Evolutionary conservation across 116 monocot genomes (phyloP).

Genomic region (Posidonia oceanica): DNA sequence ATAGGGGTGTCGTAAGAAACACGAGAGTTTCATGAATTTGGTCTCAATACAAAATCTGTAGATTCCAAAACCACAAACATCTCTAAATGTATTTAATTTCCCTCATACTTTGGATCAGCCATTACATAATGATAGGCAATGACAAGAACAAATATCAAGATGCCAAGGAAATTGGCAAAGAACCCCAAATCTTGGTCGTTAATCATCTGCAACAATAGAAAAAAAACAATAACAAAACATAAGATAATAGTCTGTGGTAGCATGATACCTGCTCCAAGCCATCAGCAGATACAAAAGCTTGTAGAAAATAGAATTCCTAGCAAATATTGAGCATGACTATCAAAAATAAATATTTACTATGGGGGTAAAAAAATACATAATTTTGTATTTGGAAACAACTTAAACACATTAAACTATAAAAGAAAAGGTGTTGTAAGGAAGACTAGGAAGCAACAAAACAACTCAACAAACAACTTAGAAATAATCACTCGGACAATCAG

Average conservation of each 20-base stretch:
- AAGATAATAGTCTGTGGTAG: background rate
- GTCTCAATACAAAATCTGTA: background rate
- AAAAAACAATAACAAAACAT: background rate
- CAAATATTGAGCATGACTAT: too few relatives aligned
- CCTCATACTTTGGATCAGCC: constrained; percentile 60
- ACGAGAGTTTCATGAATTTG: too few relatives aligned
- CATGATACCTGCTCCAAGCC: background rate
- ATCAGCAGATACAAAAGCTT: background rate
- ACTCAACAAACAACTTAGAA: too few relatives aligned
- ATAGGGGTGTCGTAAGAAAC: too few relatives aligned
- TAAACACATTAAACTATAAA: too few relatives aligned
- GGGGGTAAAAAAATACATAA: too few relatives aligned
- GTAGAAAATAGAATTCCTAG: background rate
- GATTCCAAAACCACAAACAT: background rate
- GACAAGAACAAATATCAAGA: constrained; percentile 75
- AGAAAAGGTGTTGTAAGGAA: too few relatives aligned
- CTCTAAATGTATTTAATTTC: constrained; percentile 13
- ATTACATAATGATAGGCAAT: constrained; percentile 66
- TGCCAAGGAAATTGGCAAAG: constrained; percentile 82
- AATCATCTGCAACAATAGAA: constrained; percentile 51
- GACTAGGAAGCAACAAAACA: too few relatives aligned
- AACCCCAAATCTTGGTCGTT: constrained; percentile 89
- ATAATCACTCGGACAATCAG: too few relatives aligned
- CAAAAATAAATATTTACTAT: too few relatives aligned
- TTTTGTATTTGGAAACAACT: too few relatives aligned